These are phyloP conservation scores for Fusarium udum DNA, from an alignment of 2,329 filamentous ascomycete species.

Conservation along the genomic window DNA sequence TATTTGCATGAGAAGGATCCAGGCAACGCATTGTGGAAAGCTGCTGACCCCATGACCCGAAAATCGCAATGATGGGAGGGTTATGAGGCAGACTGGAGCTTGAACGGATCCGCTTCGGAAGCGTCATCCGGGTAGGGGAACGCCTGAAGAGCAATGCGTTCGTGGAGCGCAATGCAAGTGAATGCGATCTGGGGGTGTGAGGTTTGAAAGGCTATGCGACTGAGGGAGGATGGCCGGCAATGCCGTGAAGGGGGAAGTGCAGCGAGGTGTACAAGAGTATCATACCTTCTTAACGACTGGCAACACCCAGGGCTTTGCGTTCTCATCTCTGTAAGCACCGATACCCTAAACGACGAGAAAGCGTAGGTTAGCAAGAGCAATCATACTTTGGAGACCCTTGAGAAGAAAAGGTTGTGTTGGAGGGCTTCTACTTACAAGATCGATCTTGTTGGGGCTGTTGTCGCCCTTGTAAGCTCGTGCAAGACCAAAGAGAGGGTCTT, in stretches of 20 bases:
- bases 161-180: slow-evolving; percentile 5
- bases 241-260: slow-evolving; percentile 8
- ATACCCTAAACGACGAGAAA: slow-evolving; percentile 62
- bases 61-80: slow-evolving; percentile 23
- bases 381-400: not conserved
- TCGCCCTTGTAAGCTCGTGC: slow-evolving; percentile 90
- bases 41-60: slow-evolving; percentile 33
- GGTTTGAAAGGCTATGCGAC: slow-evolving; percentile 13
- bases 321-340: slow-evolving; percentile 93
- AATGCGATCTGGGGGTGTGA: slow-evolving; percentile 4
- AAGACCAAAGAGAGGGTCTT: slow-evolving; percentile 93
- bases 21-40: slow-evolving; percentile 23
- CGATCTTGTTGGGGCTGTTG: slow-evolving; percentile 81
- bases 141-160: slow-evolving; percentile 10
- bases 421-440: slow-evolving; percentile 72
- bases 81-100: slow-evolving; percentile 7
- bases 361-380: slow-evolving; percentile 16
- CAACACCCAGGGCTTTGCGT: slow-evolving; percentile 96
- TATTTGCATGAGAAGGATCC: slow-evolving; percentile 21
- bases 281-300: slow-evolving; percentile 94
- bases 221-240: not conserved
- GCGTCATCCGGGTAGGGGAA: not conserved
- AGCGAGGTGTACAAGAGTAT: slow-evolving; percentile 3
- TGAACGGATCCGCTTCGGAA: slow-evolving; percentile 18
- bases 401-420: not conserved